A percentile compares a stretch with the other conserved stretches of the same genome.
These are phyloP conservation scores for Apiospora koreana DNA, from an alignment of 2,329 filamentous ascomycete species.

Conservation along the genomic window DNA sequence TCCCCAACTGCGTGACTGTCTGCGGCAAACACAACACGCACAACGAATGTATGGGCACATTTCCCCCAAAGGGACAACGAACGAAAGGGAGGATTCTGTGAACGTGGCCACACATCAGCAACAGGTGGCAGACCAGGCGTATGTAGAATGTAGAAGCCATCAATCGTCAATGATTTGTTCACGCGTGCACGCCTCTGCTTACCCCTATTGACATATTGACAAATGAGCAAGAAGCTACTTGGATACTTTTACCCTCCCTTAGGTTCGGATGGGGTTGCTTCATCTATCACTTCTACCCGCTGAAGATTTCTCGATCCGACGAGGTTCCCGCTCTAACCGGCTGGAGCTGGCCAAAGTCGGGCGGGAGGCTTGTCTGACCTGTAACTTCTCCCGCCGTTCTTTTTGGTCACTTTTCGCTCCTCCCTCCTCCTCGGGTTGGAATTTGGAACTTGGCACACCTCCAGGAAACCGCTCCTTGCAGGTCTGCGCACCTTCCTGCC, in stretches of 20 bases:
- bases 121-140: not conserved
- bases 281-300: slow-evolving; percentile 3
- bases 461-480: not conserved
- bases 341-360: not conserved
- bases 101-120: not conserved
- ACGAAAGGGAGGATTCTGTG: not conserved
- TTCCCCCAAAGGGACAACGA: not conserved
- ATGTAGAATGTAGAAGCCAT: not conserved
- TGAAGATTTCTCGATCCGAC: slow-evolving; percentile 10
- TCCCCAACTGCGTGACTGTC: not conserved
- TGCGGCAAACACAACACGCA: not conserved
- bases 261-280: slow-evolving; percentile 4
- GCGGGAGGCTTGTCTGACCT: not conserved
- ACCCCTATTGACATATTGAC: slow-evolving; percentile 1
- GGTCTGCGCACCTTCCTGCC: not conserved
- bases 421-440: not conserved
- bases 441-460: too few relatives aligned
- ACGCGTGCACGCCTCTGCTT: not conserved
- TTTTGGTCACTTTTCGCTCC: not conserved
- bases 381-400: not conserved
- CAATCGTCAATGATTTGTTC: not conserved
- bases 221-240: not conserved
- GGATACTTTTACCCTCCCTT: not conserved
- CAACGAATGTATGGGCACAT: not conserved
- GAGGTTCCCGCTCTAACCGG: slow-evolving; percentile 6